A percentile compares a stretch with the other conserved stretches of the same genome.
Conservation (phyloP, 2,329 filamentous ascomycete species). For the Chalaropsis ovoidea region DNA sequence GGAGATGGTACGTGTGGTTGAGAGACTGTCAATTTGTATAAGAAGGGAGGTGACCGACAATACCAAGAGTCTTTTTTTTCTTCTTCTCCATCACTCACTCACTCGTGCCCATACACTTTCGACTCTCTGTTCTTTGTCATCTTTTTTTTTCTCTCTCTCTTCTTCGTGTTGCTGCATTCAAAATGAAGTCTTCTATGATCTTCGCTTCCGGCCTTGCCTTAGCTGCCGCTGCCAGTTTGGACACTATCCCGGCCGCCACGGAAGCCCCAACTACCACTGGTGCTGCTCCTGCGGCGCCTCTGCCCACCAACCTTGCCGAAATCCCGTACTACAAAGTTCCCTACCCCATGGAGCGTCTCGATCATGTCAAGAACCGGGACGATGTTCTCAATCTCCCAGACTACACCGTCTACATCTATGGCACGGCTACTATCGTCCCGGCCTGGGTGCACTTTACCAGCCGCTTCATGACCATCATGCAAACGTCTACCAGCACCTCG, state of each 20-base stretch:
- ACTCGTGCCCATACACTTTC: no score
- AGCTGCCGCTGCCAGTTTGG: background rate
- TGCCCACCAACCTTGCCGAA: background rate
- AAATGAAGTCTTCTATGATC: background rate
- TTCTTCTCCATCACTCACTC: no score
- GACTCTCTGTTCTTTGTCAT: background rate
- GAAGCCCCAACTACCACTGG: background rate
- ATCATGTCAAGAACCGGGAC: background rate
- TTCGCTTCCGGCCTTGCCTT: background rate
- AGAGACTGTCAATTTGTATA: no score
- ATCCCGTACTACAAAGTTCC: background rate
- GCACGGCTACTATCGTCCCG: no score
- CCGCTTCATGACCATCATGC: no score
- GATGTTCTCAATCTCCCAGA: no score
- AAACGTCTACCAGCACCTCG: background rate
- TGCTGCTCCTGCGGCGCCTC: background rate
- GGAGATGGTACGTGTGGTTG: no score
- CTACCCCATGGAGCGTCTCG: background rate
- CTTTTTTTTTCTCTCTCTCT: background rate
- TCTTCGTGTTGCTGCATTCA: background rate
- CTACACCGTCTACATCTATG: background rate
- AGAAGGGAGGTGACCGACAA: no score
- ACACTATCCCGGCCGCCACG: background rate
- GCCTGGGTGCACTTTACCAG: no score
- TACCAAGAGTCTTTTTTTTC: no score